Evolutionary conservation across 441 rosid species (phyloP), one percentile per base, ranked within the genome.

Genomic region (Macaranga tanarius): DNA sequence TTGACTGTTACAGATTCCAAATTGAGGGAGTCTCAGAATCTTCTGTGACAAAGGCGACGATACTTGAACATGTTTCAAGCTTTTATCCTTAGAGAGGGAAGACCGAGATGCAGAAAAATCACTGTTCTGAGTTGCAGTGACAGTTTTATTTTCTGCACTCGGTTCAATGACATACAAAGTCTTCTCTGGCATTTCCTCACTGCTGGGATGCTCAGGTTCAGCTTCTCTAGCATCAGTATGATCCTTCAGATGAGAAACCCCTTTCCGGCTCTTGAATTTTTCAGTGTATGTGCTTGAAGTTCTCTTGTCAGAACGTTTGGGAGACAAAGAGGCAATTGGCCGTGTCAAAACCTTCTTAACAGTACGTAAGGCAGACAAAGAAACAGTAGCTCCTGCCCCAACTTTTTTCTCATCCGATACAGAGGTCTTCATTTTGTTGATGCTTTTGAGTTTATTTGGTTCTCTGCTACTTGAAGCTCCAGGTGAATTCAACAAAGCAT

Each of bases 111-210:
- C 22, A 48, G 67, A 48, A 61, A 38, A 22, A 38, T 8, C 31
- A 65, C 26, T 22, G 16, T n/a, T 50, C 50, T 42, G 23, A 61
- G 44, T 34, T 3, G 62, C 55, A 22, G 10, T 25, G 13, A 7
- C 42, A 26, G 26, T 19, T 67, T 45, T 71, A 56, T 71, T 76
- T 76, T 79, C 82, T 19, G 80, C 69, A 68, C 83, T 78, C 85
- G 72, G 57, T 70, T 83, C 76, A 28, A 80, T 67, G 23, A 83
- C 87, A 82, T 83, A 77, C 47, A 84, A 72, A 64, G 79, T 83
- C 75, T 87, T 89, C 81, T 84, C 89, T 70, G 74, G 72, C 44
- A 79, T 73, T 67, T 62, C 67, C 62, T 79, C 80, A 58, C 54
- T 28, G 23, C 50, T 48, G 31, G 65, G 51, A 62, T 52, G 77